Evolutionary conservation across 768 basidiomycete genomes (phyloP).

Genomic region (Dentipellis fragilis): DNA sequence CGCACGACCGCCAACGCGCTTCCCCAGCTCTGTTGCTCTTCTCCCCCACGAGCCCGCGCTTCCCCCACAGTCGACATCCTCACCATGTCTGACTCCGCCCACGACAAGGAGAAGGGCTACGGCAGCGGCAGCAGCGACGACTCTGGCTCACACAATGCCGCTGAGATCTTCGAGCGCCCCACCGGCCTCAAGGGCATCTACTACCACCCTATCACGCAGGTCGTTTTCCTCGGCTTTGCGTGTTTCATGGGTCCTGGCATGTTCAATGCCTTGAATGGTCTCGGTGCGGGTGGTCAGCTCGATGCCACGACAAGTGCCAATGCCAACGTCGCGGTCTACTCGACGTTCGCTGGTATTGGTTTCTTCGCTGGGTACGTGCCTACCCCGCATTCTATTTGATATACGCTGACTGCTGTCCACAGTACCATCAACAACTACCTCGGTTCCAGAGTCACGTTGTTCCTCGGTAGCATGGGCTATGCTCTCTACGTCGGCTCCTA

Average conservation of each 20-base stretch:
- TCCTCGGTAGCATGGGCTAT: slow-evolving; percentile 69
- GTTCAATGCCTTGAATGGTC: slow-evolving; percentile 71
- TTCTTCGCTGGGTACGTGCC: slow-evolving; percentile 59
- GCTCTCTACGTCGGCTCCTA: slow-evolving; percentile 66
- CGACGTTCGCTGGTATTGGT: slow-evolving; percentile 47
- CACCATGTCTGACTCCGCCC: slow-evolving; percentile 1
- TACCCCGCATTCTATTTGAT: not conserved
- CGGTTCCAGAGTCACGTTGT: slow-evolving; percentile 65
- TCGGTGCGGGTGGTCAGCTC: slow-evolving; percentile 73
- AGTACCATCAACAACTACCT: slow-evolving; percentile 76
- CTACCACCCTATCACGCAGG: slow-evolving; percentile 47
- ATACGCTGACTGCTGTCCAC: slow-evolving; percentile 1
- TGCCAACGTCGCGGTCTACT: slow-evolving; percentile 58
- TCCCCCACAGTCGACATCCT: not conserved
- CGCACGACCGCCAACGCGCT: too few species aligned
- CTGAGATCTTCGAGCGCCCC: slow-evolving; percentile 33
- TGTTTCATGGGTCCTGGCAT: slow-evolving; percentile 54
- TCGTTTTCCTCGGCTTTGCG: slow-evolving; percentile 59
- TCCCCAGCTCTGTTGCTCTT: not conserved
- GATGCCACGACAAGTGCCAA: slow-evolving; percentile 59
- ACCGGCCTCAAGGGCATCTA: slow-evolving; percentile 46
- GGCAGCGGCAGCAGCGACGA: slow-evolving; percentile 1
- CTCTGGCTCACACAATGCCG: not conserved
- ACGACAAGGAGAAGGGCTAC: not conserved
- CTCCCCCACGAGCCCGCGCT: not conserved